Evolutionary conservation across 331 rosid species (phyloP).

Genomic region (Quercus tomentella): DNA sequence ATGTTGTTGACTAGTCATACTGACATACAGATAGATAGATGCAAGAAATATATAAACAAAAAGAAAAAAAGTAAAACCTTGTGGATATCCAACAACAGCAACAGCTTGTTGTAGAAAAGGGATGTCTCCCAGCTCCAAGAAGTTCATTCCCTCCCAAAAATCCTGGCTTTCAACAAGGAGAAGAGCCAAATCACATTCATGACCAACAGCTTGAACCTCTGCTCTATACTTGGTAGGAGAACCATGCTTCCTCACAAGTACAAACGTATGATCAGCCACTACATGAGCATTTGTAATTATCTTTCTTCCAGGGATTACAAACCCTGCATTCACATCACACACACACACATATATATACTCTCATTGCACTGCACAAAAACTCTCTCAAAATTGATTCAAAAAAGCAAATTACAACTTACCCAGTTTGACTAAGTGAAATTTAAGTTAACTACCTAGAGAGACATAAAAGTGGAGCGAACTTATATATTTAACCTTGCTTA

Average conservation of each 20-base stretch:
- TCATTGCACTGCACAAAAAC: too few relatives aligned
- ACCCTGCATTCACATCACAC: conserved; percentile 42
- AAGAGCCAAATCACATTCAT: conserved; percentile 89
- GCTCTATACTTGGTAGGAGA: conserved; percentile 85
- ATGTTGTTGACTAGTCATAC: background rate
- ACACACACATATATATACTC: background rate
- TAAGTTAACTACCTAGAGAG: rapidly evolving
- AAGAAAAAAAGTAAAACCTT: conserved; percentile 40
- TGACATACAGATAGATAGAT: background rate
- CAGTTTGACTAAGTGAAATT: too few relatives aligned
- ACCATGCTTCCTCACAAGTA: conserved; percentile 92
- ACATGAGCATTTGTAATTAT: conserved; percentile 95
- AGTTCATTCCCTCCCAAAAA: conserved; percentile 73
- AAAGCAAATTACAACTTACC: too few relatives aligned
- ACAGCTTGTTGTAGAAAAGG: conserved; percentile 89
- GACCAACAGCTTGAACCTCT: conserved; percentile 79
- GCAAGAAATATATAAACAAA: background rate
- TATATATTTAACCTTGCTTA: too few relatives aligned
- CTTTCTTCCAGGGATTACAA: conserved; percentile 65
- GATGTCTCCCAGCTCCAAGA: conserved; percentile 76
- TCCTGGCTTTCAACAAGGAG: conserved; percentile 54
- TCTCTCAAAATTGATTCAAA: too few relatives aligned
- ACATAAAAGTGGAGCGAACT: too few relatives aligned
- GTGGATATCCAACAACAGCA: conserved; percentile 95
- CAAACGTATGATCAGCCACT: conserved; percentile 85